These are phyloP conservation scores for Physcia stellaris DNA, from an alignment of 495 filamentous ascomycete genomes.

Conservation along the genomic window DNA sequence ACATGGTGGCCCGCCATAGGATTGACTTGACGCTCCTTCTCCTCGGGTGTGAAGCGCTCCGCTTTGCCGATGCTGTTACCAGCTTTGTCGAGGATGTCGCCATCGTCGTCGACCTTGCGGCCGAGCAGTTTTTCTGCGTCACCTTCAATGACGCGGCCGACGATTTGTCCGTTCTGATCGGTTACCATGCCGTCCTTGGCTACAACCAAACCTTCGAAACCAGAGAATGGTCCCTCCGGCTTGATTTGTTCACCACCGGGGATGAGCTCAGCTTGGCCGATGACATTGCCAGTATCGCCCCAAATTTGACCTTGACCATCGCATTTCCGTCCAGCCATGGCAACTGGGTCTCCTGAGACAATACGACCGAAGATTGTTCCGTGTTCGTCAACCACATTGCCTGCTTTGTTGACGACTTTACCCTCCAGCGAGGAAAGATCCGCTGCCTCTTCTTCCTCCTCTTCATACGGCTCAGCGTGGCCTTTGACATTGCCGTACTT, in stretches of 20 bases:
- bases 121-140: slow-evolving; percentile 60
- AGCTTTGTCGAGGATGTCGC: slow-evolving; percentile 68
- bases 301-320: slow-evolving; percentile 72
- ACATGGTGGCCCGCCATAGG: slow-evolving; percentile 67
- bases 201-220: slow-evolving; percentile 58
- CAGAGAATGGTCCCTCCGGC: slow-evolving; percentile 69
- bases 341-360: slow-evolving; percentile 54
- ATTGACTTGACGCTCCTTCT: slow-evolving; percentile 50
- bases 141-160: slow-evolving; percentile 62
- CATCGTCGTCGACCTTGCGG: slow-evolving; percentile 68
- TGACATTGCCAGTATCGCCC: slow-evolving; percentile 64
- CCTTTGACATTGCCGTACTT: slow-evolving; percentile 68
- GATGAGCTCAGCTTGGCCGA: slow-evolving; percentile 68
- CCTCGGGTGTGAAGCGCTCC: slow-evolving; percentile 68
- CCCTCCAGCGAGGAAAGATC: slow-evolving; percentile 64
- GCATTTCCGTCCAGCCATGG: slow-evolving; percentile 65
- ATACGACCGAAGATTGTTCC: slow-evolving; percentile 69
- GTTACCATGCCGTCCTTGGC: slow-evolving; percentile 63
- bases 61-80: slow-evolving; percentile 72
- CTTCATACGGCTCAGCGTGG: slow-evolving; percentile 56
- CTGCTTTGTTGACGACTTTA: slow-evolving; percentile 74
- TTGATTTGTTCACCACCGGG: slow-evolving; percentile 52
- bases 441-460: slow-evolving; percentile 38
- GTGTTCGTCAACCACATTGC: slow-evolving; percentile 63
- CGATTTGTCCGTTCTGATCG: slow-evolving; percentile 45